These are phyloP conservation scores for Stenocarpella maydis DNA, from an alignment of 2,329 filamentous ascomycete genomes.

Conservation along the genomic window DNA sequence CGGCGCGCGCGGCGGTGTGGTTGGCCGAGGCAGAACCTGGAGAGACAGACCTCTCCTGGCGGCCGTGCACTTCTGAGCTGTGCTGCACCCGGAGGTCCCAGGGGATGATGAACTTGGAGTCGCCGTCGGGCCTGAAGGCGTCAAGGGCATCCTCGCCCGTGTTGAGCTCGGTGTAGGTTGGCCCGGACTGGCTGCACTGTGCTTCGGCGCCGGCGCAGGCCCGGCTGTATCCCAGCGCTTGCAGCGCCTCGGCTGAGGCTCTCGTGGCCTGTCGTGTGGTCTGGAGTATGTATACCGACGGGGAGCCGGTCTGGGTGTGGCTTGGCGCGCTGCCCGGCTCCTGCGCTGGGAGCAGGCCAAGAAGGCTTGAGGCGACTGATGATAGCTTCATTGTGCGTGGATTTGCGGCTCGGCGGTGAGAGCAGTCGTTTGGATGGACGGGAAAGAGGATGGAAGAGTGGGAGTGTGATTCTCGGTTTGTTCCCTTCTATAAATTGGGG, in stretches of 20 bases:
- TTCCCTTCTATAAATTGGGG: not conserved
- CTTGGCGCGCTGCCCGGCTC: not conserved
- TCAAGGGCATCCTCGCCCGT: slow-evolving; percentile 13
- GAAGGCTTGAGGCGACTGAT: slow-evolving; percentile 7
- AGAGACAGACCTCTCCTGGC: not conserved
- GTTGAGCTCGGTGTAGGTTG: slow-evolving; percentile 16
- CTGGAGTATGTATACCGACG: slow-evolving; percentile 18
- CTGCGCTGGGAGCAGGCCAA: slow-evolving; percentile 18
- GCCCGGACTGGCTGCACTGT: slow-evolving; percentile 10
- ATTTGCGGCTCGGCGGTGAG: not conserved
- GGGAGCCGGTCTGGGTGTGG: not conserved
- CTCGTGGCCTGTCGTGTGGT: slow-evolving; percentile 17
- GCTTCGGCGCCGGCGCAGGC: not conserved
- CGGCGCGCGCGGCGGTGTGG: not conserved
- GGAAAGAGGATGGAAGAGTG: not conserved
- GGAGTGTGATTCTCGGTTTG: not conserved
- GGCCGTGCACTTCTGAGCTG: not conserved
- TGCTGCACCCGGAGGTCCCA: slow-evolving; percentile 8
- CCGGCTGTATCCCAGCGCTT: slow-evolving; percentile 7
- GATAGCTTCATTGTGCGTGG: slow-evolving; percentile 13
- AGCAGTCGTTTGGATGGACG: not conserved
- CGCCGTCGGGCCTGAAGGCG: slow-evolving; percentile 16
- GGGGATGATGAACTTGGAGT: slow-evolving; percentile 22
- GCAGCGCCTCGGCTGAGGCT: slow-evolving; percentile 6
- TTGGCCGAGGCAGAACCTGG: not conserved